Evolutionary conservation across 495 filamentous ascomycete species (phyloP).

Genomic region (Xylaria castorea): DNA sequence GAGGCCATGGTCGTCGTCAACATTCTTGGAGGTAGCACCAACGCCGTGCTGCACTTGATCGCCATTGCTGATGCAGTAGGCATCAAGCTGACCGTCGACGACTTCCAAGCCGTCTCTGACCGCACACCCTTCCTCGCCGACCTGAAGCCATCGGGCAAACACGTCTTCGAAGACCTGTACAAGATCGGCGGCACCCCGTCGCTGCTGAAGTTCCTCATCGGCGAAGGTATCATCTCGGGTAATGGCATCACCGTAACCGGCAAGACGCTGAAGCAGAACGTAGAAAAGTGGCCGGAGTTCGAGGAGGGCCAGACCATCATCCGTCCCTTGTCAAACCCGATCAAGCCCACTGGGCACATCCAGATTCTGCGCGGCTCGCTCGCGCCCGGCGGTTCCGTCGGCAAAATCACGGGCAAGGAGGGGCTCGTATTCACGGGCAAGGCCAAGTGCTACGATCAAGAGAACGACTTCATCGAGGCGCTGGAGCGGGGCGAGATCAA

Average conservation of each 20-base stretch:
- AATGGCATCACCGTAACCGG: slow-evolving; percentile 92
- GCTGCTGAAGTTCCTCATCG: slow-evolving; percentile 88
- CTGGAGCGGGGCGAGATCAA: slow-evolving; percentile 84
- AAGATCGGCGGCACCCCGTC: slow-evolving; percentile 91
- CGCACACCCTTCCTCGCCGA: slow-evolving; percentile 92
- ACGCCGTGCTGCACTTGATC: slow-evolving; percentile 95
- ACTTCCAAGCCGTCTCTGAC: slow-evolving; percentile 95
- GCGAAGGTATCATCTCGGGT: slow-evolving; percentile 88
- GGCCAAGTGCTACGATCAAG: slow-evolving; percentile 85
- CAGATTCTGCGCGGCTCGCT: slow-evolving; percentile 93
- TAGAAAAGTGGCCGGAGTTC: slow-evolving; percentile 78
- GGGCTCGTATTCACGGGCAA: slow-evolving; percentile 86
- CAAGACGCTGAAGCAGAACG: slow-evolving; percentile 90
- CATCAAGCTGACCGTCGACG: slow-evolving; percentile 92
- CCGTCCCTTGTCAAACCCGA: slow-evolving; percentile 86
- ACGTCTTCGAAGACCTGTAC: slow-evolving; percentile 92
- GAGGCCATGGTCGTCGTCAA: slow-evolving; percentile 96
- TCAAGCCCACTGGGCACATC: slow-evolving; percentile 94
- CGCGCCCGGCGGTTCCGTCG: slow-evolving; percentile 89
- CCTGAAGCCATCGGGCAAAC: slow-evolving; percentile 96
- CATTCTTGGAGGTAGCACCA: slow-evolving; percentile 95
- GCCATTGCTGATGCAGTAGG: slow-evolving; percentile 95
- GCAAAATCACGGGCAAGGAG: slow-evolving; percentile 99
- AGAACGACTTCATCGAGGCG: slow-evolving; percentile 79
- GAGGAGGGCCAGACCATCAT: slow-evolving; percentile 88